Evolutionary conservation across 345 rosid species (phyloP), one percentile per base, ranked within the genome.

Genomic region (Citrus medica): DNA sequence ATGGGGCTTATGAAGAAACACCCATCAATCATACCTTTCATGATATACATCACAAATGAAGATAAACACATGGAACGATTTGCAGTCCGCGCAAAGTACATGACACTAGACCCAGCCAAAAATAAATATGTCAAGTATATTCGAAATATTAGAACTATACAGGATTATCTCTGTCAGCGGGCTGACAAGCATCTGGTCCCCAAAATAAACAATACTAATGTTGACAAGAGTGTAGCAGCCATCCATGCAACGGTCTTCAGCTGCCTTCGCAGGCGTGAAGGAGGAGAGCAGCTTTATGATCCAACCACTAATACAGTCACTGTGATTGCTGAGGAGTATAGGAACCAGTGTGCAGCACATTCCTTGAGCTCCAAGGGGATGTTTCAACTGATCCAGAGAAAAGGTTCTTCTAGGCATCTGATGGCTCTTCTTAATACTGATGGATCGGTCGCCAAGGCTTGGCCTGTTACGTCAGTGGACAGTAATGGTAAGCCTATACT

Each of bases 1-100:
- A 94, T 97, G 99, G 99, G 99, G 67, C 93, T 97, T 73, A 97
- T 94, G 98, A 97, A 93, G 84, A 92, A 94, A 79, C 99, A 97
- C 85, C 99, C 99, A 59, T 97, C 99, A 2, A 93, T 97, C 12
- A 87, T 94, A 84, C 98, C 99, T 4, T 94, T 97, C 83, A 97
- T 97, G 99, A 90, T 97, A 73, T 92, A 97, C 84, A 97, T 97
- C 58, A 76, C 98, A 5, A 97, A 89, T 76, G 99, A 97, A 87
- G 98, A 92, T 81, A 97, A 97, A 84, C 99, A 97, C 86, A 85
- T 97, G 90, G 99, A 97, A 81, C 84, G 99, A 33, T 97, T 97
- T 77, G 99, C 99, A 1, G 99, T 97, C 21, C 95, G 99, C 75
- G 99, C 99, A 4, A 97, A 97, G 90, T 97, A 97, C 86, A 97